Evolutionary conservation across 2,329 filamentous ascomycete genomes (phyloP).

Genomic region (Trichoderma asperellum): DNA sequence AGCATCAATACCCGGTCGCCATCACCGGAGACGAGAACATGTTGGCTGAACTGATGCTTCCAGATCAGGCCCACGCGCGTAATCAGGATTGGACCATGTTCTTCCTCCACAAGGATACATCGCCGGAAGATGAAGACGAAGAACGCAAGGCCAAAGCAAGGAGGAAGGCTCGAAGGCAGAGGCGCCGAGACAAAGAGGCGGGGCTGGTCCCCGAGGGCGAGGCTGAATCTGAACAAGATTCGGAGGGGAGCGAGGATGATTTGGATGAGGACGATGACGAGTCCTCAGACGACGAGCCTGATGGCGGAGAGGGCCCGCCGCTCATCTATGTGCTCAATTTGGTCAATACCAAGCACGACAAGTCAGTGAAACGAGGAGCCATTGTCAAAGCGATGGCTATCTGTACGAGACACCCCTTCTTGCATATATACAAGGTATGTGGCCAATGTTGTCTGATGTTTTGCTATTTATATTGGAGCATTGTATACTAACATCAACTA

Average conservation of each 20-base stretch:
- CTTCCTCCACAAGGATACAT: constrained; percentile 95
- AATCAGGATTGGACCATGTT: constrained; percentile 99
- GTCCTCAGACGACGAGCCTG: constrained; percentile 64
- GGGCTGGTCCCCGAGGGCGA: constrained; percentile 51
- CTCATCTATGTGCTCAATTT: constrained; percentile 96
- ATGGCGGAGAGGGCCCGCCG: constrained; percentile 80
- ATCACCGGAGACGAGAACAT: constrained; percentile 98
- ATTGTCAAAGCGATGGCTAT: constrained; percentile 99
- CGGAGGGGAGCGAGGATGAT: constrained; percentile 54
- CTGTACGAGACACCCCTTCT: constrained; percentile 93
- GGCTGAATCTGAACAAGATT: constrained; percentile 53
- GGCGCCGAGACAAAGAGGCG: constrained; percentile 55
- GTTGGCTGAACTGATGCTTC: constrained; percentile 97
- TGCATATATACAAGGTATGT: constrained; percentile 94
- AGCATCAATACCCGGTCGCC: constrained; percentile 92
- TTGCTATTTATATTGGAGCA: neutral
- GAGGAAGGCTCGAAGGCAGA: constrained; percentile 55
- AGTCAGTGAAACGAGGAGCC: constrained; percentile 87
- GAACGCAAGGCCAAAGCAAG: constrained; percentile 63
- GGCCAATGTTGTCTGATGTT: constrained; percentile 25
- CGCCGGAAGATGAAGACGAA: constrained; percentile 77
- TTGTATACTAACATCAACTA: constrained; percentile 30
- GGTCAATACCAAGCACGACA: constrained; percentile 98
- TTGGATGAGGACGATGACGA: constrained; percentile 58
- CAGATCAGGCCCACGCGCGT: constrained; percentile 91